Evolutionary conservation across 179 eudicot species (phyloP).

Genomic region (Beta macrorhiza): DNA sequence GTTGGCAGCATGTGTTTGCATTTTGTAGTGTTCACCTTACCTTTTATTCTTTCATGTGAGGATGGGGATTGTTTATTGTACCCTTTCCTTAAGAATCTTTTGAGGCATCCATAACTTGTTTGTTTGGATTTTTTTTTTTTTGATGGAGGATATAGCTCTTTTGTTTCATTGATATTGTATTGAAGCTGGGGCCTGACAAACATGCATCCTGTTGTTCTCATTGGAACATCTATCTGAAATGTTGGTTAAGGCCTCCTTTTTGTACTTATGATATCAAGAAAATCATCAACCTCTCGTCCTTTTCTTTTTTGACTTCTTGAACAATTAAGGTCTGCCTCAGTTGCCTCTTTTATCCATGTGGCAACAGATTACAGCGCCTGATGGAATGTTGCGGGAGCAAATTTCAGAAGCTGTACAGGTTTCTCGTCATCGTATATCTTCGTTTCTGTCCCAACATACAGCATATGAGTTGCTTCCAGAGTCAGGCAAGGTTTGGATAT

Average conservation of each 20-base stretch:
- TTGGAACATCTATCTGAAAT: not conserved
- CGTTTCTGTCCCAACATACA: constrained; percentile 70
- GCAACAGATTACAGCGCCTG: constrained; percentile 29
- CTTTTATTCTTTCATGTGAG: not conserved
- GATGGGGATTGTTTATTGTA: not conserved
- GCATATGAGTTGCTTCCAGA: constrained; percentile 94
- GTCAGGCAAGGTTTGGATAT: constrained; percentile 77
- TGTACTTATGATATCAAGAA: not conserved
- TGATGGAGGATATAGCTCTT: not conserved
- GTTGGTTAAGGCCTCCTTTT: constrained; percentile 7
- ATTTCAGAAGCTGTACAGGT: constrained; percentile 61
- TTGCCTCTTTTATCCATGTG: constrained; percentile 20
- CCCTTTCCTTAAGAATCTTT: too few relatives aligned
- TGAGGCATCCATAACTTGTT: not conserved
- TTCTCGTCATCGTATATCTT: constrained; percentile 78
- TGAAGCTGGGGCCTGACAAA: not conserved
- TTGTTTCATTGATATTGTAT: not conserved
- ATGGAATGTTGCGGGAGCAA: constrained; percentile 44
- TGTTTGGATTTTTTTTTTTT: not conserved
- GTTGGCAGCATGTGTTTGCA: not conserved
- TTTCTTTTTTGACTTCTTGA: constrained; percentile 8
- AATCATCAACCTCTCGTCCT: not conserved
- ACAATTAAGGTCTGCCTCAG: not conserved
- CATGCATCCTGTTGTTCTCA: not conserved
- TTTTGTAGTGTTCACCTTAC: not conserved